These are phyloP conservation scores for Hyparrhenia diplandra DNA, from an alignment of 176 grass and related monocot species.

Conservation along the genomic window DNA sequence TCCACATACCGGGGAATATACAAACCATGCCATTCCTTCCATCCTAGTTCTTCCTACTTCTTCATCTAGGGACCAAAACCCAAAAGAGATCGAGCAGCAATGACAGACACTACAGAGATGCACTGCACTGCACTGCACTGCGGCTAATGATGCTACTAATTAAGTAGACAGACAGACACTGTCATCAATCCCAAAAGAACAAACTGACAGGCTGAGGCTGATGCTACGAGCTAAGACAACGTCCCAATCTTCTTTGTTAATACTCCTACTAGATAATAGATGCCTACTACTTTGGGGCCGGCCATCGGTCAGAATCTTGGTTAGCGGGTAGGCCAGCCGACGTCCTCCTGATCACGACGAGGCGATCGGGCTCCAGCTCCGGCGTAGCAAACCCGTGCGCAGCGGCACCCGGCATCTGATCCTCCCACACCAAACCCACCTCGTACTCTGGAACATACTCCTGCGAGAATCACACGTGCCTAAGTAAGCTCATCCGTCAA, in stretches of 20 bases:
- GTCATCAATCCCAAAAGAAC: conserved; percentile 29
- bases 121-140: background rate
- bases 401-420: conserved; percentile 27
- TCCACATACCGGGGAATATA: background rate
- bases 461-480: conserved; percentile 32
- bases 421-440: conserved; percentile 73
- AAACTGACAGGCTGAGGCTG: background rate
- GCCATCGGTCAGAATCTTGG: conserved; percentile 5
- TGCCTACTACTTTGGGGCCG: conserved; percentile 28
- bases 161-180: background rate
- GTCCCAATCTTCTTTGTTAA: conserved; percentile 21
- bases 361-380: conserved; percentile 50
- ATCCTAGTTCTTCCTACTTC: background rate
- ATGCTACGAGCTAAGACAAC: background rate
- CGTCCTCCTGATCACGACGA: conserved; percentile 30
- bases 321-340: background rate
- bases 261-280: background rate
- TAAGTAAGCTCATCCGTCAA: background rate
- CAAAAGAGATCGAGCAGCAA: conserved; percentile 22
- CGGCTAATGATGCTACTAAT: background rate
- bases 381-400: conserved; percentile 33
- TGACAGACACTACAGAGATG: background rate
- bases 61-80: conserved; percentile 6
- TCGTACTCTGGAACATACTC: conserved; percentile 70
- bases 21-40: background rate